phyloP scores from a whole-genome alignment of 140 eudicot genomes.

The Ambrosia hybrid region DNA sequence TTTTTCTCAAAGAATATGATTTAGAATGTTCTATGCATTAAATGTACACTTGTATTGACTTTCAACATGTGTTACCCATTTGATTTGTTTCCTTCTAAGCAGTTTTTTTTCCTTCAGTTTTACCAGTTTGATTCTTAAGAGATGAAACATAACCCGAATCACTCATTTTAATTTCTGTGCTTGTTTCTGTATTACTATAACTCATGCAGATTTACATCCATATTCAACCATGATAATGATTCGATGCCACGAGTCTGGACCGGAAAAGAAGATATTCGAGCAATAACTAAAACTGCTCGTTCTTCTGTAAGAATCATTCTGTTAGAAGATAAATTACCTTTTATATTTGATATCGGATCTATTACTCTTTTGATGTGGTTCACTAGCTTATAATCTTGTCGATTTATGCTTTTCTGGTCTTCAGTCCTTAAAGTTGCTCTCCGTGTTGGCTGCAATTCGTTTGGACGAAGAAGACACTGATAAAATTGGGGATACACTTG shows the following conservation, averaged over 20 bases:
- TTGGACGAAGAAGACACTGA: constrained; percentile 64
- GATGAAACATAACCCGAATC: not conserved
- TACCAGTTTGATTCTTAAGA: not conserved
- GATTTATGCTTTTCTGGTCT: constrained; percentile 7
- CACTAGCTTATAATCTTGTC: not conserved
- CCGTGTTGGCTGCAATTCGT: constrained; percentile 83
- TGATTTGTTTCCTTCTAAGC: not conserved
- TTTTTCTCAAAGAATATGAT: not conserved
- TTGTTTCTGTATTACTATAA: not conserved
- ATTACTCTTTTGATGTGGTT: not conserved
- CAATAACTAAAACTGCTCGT: constrained; percentile 90
- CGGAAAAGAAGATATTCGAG: constrained; percentile 97
- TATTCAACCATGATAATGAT: constrained; percentile 90
- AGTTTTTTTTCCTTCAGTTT: not conserved
- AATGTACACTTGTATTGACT: too few species aligned
- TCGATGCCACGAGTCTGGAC: constrained; percentile 99
- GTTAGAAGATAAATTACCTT: not conserved
- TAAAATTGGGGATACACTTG: constrained; percentile 57
- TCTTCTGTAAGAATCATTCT: constrained; percentile 67
- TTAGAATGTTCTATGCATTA: not conserved
- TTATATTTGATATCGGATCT: constrained; percentile 1
- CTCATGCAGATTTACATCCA: constrained; percentile 65
- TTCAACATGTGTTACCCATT: not conserved
- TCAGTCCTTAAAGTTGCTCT: constrained; percentile 84
- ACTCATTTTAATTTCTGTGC: too few species aligned